Evolutionary conservation across 805 yeast species (phyloP), one percentile per base, ranked within the genome.

Genomic region (Candida sphagnicola): DNA sequence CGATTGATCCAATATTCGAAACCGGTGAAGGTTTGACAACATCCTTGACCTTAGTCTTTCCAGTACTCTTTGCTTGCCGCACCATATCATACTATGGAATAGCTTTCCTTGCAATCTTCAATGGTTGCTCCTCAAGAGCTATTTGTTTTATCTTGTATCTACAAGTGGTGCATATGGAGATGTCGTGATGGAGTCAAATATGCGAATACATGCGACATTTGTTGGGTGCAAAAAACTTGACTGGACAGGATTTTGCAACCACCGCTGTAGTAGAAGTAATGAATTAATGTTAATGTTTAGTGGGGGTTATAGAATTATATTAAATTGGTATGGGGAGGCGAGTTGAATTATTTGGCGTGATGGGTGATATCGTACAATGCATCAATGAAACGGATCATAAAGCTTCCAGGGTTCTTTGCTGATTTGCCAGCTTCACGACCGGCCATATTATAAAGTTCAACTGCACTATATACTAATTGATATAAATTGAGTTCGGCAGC

Each of bases 391-490:
- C 55, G 52, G 2, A 62, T 51, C 43, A 65, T 59, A 51, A 80
- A 81, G 12, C 29, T 26, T 1, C 85, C 86, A 0, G 85, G 82
- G 0, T 83, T 79, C 1, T 44, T 50, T 3, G 57, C 25, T 2
- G 41, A 42, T 1, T 39, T 38, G 0, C 72, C 78, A 0, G 88
- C 90, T 5, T 52, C 28, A 18, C 57, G 66, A 1, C 90, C 88
- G 0, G 88, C 85, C 13, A 64, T 51, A 42, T 83, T 85, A 59
- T 80, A 85, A 10, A 75, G 44, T 3, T 55, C 31, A 1, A 83
- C 76, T 0, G 88, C 91, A 0, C 69, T 65, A 2, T 69, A 65
- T 0, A 77, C 75, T 1, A 82, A 78, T 5, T 54, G 57, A 41
- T 70, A 72, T 0, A 70, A 50, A 38, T 64, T 49, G 28, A 48